These are phyloP conservation scores for Trichoderma brevicompactum DNA, from an alignment of 2,329 filamentous ascomycete species.

Conservation along the genomic window DNA sequence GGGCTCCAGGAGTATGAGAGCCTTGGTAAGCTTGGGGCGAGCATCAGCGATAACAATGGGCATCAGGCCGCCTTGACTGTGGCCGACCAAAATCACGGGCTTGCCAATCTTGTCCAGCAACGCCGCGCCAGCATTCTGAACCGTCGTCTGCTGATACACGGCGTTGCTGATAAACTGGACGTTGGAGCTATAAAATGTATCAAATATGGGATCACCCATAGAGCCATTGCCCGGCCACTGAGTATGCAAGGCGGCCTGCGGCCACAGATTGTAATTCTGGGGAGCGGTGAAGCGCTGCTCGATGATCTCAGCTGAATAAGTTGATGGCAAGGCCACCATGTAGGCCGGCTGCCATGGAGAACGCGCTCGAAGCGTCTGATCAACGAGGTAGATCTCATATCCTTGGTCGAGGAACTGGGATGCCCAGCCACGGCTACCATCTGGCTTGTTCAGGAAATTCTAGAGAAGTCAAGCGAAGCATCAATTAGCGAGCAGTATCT, in stretches of 20 bases:
- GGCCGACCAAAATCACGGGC: conserved; percentile 48
- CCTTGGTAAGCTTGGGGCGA: conserved; percentile 47
- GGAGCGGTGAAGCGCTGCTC: conserved; percentile 46
- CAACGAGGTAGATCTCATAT: conserved; percentile 53
- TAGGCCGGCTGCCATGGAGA: conserved; percentile 45
- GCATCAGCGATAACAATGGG: conserved; percentile 49
- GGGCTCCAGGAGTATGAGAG: conserved; percentile 52
- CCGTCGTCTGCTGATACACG: conserved; percentile 43
- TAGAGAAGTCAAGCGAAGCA: conserved; percentile 29
- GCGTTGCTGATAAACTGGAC: conserved; percentile 44
- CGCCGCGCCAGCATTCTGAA: conserved; percentile 47
- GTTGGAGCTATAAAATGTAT: conserved; percentile 47
- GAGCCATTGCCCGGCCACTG: conserved; percentile 49
- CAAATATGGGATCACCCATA: conserved; percentile 48
- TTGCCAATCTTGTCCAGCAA: conserved; percentile 50
- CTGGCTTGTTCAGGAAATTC: conserved; percentile 45
- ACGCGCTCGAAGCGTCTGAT: conserved; percentile 52
- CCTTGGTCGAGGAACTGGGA: conserved; percentile 52
- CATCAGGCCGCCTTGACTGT: conserved; percentile 52
- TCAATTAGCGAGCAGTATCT: conserved; percentile 3
- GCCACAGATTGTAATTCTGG: conserved; percentile 43
- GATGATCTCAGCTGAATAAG: conserved; percentile 43
- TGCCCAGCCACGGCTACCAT: conserved; percentile 52
- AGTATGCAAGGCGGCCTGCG: conserved; percentile 47
- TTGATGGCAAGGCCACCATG: conserved; percentile 33